Evolutionary conservation across 768 basidiomycete species (phyloP), one percentile per base, ranked within the genome.

Genomic region (Peribolospora baueri): DNA sequence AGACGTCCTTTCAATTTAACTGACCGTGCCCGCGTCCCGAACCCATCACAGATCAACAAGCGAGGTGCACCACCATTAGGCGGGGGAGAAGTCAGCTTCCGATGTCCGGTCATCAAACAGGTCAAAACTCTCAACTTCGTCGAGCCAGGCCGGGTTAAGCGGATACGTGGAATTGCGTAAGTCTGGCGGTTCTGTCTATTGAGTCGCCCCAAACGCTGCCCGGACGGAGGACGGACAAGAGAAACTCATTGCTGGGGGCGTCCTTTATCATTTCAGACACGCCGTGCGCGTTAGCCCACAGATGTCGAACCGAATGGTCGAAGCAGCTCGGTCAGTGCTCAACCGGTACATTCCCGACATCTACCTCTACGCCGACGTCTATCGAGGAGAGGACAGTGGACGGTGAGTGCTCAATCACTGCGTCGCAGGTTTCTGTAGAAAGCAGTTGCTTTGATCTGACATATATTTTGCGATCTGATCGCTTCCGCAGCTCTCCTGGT

Each of bases 341-440:
- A 97, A 95, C 66, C 82, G 88, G 4, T 93, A 84, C 66, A 93
- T 97, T 56, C 91, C 93, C 43, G 93, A 98, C 65, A 88, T 95
- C 39, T 95, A 97, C 68, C 77, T 98, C 45, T 91, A 95, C 66
- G 91, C 93, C 3, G 93, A 98, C 60, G 88, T 95, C 36, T 97
- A 93, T 70, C 91, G 93, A 66, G 90, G 90, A 5, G 84, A 85
- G 13, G 93, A 97, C 58, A 88, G 86, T 60, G 91, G 91, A 67
- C 95, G 87, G 90, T 90, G 61, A 58, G 87, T 25, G 25, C 25
- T 25, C 25, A 25, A 25, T 25, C 25, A 25, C 25, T 25, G 25
- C 25, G 25, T 25, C 25, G 25, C 25, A 25, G 25, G 25, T 25
- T 25, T 70, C 0, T 37, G 13, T 53, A 37, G 43, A 38, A n/a